Base-by-base conservation (phyloP, 2,329 filamentous ascomycete species). In the Penicillium sp. region DNA sequence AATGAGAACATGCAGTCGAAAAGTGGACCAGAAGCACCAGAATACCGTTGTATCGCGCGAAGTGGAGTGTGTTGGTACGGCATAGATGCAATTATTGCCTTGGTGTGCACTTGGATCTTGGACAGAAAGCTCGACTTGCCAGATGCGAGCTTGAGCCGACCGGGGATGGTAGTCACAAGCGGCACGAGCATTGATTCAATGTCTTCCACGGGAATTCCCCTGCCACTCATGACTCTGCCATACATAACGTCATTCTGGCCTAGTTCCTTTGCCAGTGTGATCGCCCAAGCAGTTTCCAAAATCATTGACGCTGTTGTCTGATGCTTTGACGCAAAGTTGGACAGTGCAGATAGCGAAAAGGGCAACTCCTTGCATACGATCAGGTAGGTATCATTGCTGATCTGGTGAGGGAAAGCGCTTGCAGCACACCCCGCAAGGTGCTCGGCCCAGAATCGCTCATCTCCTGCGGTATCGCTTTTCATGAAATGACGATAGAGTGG, bases 1-100 rank as follows among this genome's bases (percentile, higher is more conserved):
- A 46, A 52, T 40, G 49, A 52, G 22, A 52, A 39, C 49, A 52
- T 45, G 8, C 42, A 18, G 31, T 52, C 45, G 42, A 52, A 52
- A 5, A 52, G 31, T 31, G 43, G 49, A 29, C 49, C 49, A 6
- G 31, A 11, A 2, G 29, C 31, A 27, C 10, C 9, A 16, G 43
- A 36, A 21, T 46, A 46, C 2, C 49, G 42, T 18, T 52, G 49
- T 16, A 52, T 46, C 9, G 29, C 21, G 8, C 49, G 43, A 29
- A 52, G 49, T 21, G 49, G 49, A 11, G 49, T 52, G 24, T 52
- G 49, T 14, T 52, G 49, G 21, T 45, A 45, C 16, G 42, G 49
- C 16, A 52, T 22, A 9, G 49, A 52, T 29, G 21, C 32, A 11
- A 52, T 36, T n/a, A 52, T 46, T 3, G 42, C 21, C 9, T 29